phyloP scores from a whole-genome alignment of 148 eudicot species.

The Fagopyrum tataricum region DNA sequence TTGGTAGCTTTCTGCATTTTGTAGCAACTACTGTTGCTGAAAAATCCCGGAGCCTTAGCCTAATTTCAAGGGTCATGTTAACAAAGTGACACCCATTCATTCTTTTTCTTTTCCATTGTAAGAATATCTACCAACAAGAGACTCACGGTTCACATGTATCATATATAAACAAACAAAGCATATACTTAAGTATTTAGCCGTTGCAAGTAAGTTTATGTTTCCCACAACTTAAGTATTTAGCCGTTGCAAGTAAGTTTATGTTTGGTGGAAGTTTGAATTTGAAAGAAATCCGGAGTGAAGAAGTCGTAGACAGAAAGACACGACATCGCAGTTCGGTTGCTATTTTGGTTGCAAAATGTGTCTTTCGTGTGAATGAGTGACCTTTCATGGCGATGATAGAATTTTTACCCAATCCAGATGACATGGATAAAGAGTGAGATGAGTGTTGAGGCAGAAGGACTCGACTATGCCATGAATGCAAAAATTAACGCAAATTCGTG shows the following conservation, averaged over 20 bases:
- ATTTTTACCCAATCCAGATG: not conserved
- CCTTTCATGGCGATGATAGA: not conserved
- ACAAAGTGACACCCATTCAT: not conserved
- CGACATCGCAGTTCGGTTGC: not conserved
- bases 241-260: too few species aligned
- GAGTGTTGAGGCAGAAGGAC: too few species aligned
- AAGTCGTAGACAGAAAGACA: not conserved
- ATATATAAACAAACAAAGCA: not conserved
- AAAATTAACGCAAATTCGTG: not conserved
- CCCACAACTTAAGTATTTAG: too few species aligned
- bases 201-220: too few species aligned
- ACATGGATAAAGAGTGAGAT: not conserved
- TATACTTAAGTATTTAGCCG: too few species aligned
- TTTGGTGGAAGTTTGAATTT: not conserved
- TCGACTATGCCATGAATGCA: not conserved
- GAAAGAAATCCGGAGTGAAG: not conserved
- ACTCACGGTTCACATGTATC: not conserved
- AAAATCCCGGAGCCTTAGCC: too few species aligned
- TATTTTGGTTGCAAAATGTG: not conserved
- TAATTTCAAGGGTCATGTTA: not conserved
- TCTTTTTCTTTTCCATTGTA: too few species aligned
- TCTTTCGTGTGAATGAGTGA: not conserved
- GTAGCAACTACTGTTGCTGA: too few species aligned
- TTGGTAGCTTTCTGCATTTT: too few species aligned
- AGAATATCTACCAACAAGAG: too few species aligned